Conservation (phyloP, 1,284 basidiomycete genomes). For the Sporisorium iseilematis-ciliati region DNA sequence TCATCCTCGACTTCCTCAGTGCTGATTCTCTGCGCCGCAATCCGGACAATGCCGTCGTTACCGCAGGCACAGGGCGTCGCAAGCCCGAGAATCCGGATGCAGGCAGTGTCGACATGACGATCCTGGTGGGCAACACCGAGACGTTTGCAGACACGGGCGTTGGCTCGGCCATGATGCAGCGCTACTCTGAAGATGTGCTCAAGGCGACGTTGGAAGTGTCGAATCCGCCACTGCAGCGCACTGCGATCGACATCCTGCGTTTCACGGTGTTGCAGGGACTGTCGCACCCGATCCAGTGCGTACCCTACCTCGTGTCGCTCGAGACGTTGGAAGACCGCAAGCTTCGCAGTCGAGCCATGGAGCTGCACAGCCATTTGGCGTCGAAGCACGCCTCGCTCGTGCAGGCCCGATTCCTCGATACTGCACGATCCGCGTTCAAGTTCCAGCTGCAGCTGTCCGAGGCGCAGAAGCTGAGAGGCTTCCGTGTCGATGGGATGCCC, state of each 20-base stretch:
- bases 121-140: slow-evolving; percentile 92
- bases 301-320: slow-evolving; percentile 90
- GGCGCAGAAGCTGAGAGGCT: slow-evolving; percentile 28
- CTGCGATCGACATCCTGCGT: slow-evolving; percentile 89
- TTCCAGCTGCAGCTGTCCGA: slow-evolving; percentile 75
- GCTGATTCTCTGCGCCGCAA: slow-evolving; percentile 45
- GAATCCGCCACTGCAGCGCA: slow-evolving; percentile 76
- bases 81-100: slow-evolving; percentile 72
- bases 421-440: slow-evolving; percentile 82
- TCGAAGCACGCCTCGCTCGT: slow-evolving; percentile 89
- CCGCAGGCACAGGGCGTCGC: slow-evolving; percentile 31
- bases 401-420: slow-evolving; percentile 84
- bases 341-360: slow-evolving; percentile 81
- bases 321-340: slow-evolving; percentile 81
- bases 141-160: slow-evolving; percentile 97
- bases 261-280: slow-evolving; percentile 95
- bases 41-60: slow-evolving; percentile 43
- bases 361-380: slow-evolving; percentile 84
- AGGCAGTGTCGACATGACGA: slow-evolving; percentile 77
- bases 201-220: slow-evolving; percentile 76
- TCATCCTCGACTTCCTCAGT: slow-evolving; percentile 79
- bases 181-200: slow-evolving; percentile 86
- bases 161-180: slow-evolving; percentile 90
- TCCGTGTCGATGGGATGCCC: slow-evolving; percentile 26
- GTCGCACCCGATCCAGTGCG: slow-evolving; percentile 91